phyloP scores from a whole-genome alignment of 2,329 filamentous ascomycete species.

The Fusarium protoensiforme region DNA sequence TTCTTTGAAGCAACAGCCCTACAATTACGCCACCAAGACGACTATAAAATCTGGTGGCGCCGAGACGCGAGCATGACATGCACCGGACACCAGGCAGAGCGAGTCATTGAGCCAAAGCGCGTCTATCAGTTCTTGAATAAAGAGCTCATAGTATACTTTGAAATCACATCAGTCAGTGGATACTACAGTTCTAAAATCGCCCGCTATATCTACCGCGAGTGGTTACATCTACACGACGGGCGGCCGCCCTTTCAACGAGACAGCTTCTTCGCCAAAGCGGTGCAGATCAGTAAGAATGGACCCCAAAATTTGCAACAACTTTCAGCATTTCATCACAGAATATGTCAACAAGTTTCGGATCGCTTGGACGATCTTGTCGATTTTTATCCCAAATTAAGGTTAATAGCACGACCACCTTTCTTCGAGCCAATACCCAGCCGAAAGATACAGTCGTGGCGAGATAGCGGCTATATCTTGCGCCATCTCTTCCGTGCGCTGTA shows the following conservation, averaged over 20 bases:
- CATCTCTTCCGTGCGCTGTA: conserved; percentile 9
- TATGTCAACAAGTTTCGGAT: neutral
- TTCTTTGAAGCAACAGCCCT: neutral
- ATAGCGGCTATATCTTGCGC: neutral
- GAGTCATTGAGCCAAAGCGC: neutral
- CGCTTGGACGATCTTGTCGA: neutral
- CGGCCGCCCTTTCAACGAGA: neutral
- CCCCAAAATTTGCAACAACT: neutral
- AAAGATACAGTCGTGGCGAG: neutral
- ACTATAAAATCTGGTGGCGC: neutral
- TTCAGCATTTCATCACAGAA: neutral
- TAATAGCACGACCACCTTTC: neutral
- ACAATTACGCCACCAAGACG: neutral
- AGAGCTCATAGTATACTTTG: conserved; percentile 7
- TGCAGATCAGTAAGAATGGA: neutral
- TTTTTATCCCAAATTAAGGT: neutral
- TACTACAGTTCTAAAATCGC: neutral
- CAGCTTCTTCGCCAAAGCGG: conserved; percentile 6
- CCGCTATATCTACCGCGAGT: neutral
- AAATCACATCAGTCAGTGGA: neutral
- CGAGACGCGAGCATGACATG: neutral
- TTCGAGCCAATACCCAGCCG: neutral
- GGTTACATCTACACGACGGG: neutral
- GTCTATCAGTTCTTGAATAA: conserved; percentile 11
- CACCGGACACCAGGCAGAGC: neutral